phyloP scores from a whole-genome alignment of 2,329 filamentous ascomycete species.

The Aspergillus floridensis region DNA sequence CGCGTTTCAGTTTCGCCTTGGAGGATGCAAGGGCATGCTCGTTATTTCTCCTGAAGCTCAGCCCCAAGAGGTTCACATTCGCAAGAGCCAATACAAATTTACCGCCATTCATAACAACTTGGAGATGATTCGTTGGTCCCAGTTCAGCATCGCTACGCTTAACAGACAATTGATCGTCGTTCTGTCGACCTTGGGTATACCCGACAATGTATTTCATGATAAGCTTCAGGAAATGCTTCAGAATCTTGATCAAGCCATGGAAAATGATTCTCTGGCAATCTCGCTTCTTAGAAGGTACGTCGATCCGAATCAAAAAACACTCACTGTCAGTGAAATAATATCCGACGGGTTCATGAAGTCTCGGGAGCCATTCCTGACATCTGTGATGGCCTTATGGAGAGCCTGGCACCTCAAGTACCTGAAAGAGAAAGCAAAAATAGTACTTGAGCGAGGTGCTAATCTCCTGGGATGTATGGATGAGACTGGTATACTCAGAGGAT shows the following conservation, averaged over 20 bases:
- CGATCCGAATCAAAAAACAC: constrained; percentile 79
- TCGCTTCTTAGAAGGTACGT: constrained; percentile 69
- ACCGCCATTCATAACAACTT: constrained; percentile 66
- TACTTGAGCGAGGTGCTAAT: constrained; percentile 79
- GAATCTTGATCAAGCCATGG: constrained; percentile 69
- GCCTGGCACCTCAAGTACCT: constrained; percentile 85
- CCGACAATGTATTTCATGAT: constrained; percentile 61
- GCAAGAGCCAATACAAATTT: constrained; percentile 88
- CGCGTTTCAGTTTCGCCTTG: constrained; percentile 86
- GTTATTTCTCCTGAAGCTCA: constrained; percentile 68
- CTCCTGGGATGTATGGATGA: constrained; percentile 88
- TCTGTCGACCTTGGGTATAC: constrained; percentile 73
- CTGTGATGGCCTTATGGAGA: constrained; percentile 78
- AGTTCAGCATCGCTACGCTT: constrained; percentile 72
- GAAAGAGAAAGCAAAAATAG: constrained; percentile 87
- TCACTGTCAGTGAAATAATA: constrained; percentile 73
- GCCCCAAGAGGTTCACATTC: constrained; percentile 69
- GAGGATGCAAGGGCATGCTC: constrained; percentile 87
- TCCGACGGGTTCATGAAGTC: constrained; percentile 71
- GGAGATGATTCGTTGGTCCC: constrained; percentile 81
- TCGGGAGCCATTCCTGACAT: constrained; percentile 77
- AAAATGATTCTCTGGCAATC: constrained; percentile 61
- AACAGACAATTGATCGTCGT: constrained; percentile 89
- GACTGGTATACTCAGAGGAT: constrained; percentile 69
- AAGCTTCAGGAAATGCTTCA: constrained; percentile 68